Percentiles rank a stretch among this genome's conserved stretches.
Evolutionary conservation across 345 rosid species (phyloP).

Genomic region (Geranium brycei): DNA sequence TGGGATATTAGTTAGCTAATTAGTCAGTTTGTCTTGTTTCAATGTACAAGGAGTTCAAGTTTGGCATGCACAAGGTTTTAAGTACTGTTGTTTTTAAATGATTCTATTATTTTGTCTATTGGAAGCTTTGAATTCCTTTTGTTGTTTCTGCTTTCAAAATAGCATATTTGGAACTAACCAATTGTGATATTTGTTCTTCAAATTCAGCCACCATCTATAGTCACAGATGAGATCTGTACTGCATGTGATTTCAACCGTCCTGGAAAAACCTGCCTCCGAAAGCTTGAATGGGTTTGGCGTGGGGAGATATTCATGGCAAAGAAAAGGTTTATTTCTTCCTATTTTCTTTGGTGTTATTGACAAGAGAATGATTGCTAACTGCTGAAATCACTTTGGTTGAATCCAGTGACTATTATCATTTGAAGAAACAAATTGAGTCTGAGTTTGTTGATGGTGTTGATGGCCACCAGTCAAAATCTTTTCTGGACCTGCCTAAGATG

Average conservation of each 20-base stretch:
- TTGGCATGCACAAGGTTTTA: too few relatives aligned
- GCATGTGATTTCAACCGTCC: slow-evolving; percentile 97
- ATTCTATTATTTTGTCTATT: background rate
- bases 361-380: slow-evolving; percentile 10
- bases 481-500: slow-evolving; percentile 69
- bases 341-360: slow-evolving; percentile 9
- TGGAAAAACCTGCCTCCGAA: slow-evolving; percentile 80
- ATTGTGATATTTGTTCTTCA: slow-evolving; percentile 8
- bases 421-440: slow-evolving; percentile 91
- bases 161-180: background rate
- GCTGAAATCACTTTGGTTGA: slow-evolving; percentile 2
- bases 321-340: slow-evolving; percentile 41
- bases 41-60: too few relatives aligned
- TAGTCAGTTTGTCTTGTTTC: too few relatives aligned
- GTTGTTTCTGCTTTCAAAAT: background rate
- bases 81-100: too few relatives aligned
- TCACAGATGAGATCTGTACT: slow-evolving; percentile 81
- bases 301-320: slow-evolving; percentile 82
- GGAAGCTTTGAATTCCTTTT: background rate
- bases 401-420: slow-evolving; percentile 80
- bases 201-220: slow-evolving; percentile 85
- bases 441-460: slow-evolving; percentile 57
- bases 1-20: too few relatives aligned
- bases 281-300: slow-evolving; percentile 99
- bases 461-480: slow-evolving; percentile 55